Evolutionary conservation across 2,329 filamentous ascomycete species (phyloP), one percentile per base, ranked within the genome.

Genomic region (Blumeria hordei): DNA sequence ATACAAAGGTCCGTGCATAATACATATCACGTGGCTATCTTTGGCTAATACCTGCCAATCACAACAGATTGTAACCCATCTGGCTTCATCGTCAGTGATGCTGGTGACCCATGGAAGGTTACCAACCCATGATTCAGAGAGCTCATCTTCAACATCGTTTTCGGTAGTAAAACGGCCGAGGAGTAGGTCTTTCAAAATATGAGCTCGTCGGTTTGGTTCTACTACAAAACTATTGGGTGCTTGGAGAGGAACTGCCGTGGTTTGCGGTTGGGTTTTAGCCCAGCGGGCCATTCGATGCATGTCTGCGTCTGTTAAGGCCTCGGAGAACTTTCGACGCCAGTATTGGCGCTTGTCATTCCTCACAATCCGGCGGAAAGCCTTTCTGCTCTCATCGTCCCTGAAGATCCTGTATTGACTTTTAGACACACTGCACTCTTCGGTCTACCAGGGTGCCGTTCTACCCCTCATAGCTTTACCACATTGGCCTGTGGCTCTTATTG

Each of bases 191-290:
- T n/a, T 11, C 18, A 44, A n/a, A n/a, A 44, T n/a, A 6, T n/a
- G 18, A 16, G 41, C 61, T 64, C 52, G 60, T 61, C 55, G 58
- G 14, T 6, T 44, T 44, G 41, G 41, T 16, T 47, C 16, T 21
- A 14, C 28, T 14, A 28, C 11, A 21, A 47, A 32, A 28, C 44
- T 28, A 7, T 8, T 47, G 18, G 44, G 18, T 47, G 41, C 18
- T 44, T 16, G 14, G 8, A 44, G 14, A n/a, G n/a, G 41, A 44
- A 44, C 18, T 7, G 41, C 12, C 18, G 14, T 6, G n/a, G 44
- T 6, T 47, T 32, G 28, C 14, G 44, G 5, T 8, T 33, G 34
- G 34, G 47, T 28, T 18, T 51, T 51, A 8, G n/a, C 33, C 33
- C 28, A 51, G 16, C 32, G 28, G 6, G 47, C 47, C 36, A 36